Evolutionary conservation across 192 early-diverging fungal species (phyloP).

Genomic region (Linnemannia elongata): DNA sequence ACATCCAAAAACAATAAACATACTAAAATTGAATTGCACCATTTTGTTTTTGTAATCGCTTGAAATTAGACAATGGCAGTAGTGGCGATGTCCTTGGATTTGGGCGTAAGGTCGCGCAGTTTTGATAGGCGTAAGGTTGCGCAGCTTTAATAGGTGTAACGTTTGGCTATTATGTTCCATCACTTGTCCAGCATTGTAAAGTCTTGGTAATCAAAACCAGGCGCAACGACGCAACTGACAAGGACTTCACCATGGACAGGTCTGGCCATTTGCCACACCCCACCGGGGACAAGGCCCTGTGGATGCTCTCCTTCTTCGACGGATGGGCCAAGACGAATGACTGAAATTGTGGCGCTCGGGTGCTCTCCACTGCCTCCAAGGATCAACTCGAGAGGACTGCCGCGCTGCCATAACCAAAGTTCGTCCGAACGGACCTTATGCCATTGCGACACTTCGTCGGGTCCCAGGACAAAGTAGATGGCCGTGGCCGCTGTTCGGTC

Average conservation of each 20-base stretch:
- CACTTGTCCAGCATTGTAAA: not conserved
- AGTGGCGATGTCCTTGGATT: no score
- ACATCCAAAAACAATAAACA: no score
- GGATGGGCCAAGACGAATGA: constrained; percentile 9
- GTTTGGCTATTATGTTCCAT: no score
- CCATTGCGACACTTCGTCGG: constrained; percentile 8
- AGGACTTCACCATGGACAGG: not conserved
- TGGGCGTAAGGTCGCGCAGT: no score
- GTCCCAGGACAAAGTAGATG: constrained; percentile 18
- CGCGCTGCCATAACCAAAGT: constrained; percentile 18
- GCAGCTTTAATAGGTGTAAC: no score
- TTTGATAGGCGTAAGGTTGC: no score
- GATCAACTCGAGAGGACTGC: not conserved
- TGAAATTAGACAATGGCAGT: no score
- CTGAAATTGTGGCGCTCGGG: not conserved
- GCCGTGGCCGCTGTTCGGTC: not conserved
- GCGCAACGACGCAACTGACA: constrained; percentile 14
- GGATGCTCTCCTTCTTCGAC: not conserved
- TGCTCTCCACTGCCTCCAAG: not conserved
- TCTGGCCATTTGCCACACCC: constrained; percentile 9
- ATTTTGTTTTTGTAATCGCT: no score
- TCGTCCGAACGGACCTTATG: constrained; percentile 8
- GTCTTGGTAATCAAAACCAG: constrained; percentile 3
- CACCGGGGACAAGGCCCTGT: constrained; percentile 18
- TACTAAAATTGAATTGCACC: no score